Percentiles rank a stretch among this genome's conserved stretches.
Evolutionary conservation across 2,329 filamentous ascomycete species (phyloP).

Genomic region (Botryotinia globosa): DNA sequence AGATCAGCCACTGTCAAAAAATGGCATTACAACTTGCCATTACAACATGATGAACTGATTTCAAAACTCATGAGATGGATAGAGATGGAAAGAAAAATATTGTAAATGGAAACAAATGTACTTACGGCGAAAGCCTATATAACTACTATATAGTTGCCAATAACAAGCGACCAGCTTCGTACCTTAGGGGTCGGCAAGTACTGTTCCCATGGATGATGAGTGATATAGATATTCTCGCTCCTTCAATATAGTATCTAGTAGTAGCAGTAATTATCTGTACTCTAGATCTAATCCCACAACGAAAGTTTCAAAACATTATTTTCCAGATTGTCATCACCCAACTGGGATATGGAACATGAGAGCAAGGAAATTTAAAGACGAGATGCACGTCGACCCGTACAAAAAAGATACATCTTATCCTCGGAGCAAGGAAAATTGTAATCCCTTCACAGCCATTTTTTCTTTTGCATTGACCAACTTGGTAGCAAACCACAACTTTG

Average conservation of each 20-base stretch:
- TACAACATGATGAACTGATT: background rate
- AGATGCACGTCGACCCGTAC: no score
- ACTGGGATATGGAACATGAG: background rate
- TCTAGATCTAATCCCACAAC: background rate
- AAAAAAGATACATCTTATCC: no score
- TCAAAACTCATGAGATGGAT: background rate
- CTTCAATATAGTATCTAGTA: background rate
- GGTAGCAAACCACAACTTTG: no score
- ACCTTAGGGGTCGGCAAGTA: background rate
- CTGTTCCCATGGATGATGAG: background rate
- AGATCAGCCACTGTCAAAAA: background rate
- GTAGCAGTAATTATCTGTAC: background rate
- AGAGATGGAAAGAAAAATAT: background rate
- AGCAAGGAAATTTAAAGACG: background rate
- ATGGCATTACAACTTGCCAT: background rate
- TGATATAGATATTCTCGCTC: background rate
- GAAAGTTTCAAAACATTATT: no score
- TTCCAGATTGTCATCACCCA: background rate
- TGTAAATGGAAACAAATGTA: background rate
- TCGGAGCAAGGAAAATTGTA: background rate
- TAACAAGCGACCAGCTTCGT: background rate
- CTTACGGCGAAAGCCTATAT: background rate
- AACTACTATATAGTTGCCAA: background rate
- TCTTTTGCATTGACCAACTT: background rate
- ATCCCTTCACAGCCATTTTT: accelerated